phyloP scores from a whole-genome alignment of 2,329 filamentous ascomycete genomes.

The Penicillium sp. region DNA sequence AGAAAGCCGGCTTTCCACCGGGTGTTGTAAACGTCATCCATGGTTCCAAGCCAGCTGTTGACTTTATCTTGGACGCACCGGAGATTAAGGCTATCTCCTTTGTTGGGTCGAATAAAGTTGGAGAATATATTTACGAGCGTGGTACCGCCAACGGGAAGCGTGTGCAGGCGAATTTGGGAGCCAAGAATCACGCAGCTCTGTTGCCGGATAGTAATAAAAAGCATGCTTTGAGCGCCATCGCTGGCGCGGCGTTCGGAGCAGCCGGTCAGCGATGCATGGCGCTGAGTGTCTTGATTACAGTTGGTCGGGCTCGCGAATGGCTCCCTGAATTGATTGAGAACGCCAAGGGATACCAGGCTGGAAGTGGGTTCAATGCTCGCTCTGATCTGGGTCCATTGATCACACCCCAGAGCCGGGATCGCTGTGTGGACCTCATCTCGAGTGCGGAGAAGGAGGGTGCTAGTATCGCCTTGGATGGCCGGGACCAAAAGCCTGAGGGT shows the following conservation, averaged over 20 bases:
- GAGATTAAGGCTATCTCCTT: constrained; percentile 64
- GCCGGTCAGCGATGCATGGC: constrained; percentile 4
- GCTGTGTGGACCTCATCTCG: constrained; percentile 57
- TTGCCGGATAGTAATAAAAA: constrained; percentile 2
- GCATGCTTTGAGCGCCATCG: not conserved
- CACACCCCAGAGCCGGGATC: constrained; percentile 56
- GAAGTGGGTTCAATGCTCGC: constrained; percentile 59
- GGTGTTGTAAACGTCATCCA: constrained; percentile 1
- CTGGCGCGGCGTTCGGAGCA: not conserved
- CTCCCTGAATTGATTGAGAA: constrained; percentile 57
- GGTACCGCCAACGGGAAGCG: constrained; percentile 58
- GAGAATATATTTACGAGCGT: constrained; percentile 63
- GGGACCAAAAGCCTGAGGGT: not conserved
- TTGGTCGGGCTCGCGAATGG: constrained; percentile 62
- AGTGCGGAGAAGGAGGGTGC: constrained; percentile 60
- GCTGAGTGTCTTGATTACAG: not conserved
- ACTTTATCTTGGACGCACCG: constrained; percentile 65
- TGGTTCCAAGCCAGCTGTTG: constrained; percentile 53
- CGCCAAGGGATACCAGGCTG: constrained; percentile 55
- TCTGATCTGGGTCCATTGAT: constrained; percentile 61
- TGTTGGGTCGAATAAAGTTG: constrained; percentile 64
- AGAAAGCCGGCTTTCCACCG: constrained; percentile 51
- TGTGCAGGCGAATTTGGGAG: constrained; percentile 1
- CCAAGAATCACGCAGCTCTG: not conserved
- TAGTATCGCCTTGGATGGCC: constrained; percentile 54